Evolutionary conservation across 257 asterid species (phyloP).

Genomic region (Coffea canephora): DNA sequence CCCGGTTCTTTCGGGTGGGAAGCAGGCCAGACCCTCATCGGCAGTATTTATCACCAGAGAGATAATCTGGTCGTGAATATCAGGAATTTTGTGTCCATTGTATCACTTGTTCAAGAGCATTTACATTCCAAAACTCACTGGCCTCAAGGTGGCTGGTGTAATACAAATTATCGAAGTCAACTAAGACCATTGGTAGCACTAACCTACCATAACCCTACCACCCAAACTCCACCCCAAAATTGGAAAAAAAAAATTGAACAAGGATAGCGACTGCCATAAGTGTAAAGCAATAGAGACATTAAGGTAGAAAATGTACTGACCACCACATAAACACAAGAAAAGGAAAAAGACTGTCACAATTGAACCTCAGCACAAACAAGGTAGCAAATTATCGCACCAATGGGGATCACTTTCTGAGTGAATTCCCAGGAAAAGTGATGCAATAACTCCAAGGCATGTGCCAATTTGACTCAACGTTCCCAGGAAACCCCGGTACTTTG

Average conservation of each 20-base stretch:
- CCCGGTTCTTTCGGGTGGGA: too few species aligned
- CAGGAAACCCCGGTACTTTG: constrained; percentile 70
- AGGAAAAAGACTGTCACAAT: background rate
- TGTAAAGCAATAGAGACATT: background rate
- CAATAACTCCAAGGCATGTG: constrained; percentile 79
- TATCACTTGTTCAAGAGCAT: background rate
- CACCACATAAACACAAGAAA: background rate
- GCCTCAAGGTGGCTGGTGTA: background rate
- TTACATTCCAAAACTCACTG: background rate
- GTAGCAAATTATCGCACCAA: constrained; percentile 46
- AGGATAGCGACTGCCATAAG: background rate
- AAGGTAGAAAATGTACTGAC: background rate
- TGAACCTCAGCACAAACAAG: too few species aligned
- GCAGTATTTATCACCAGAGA: background rate
- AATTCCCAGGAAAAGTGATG: constrained; percentile 59
- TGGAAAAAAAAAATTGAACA: background rate
- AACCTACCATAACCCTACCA: background rate
- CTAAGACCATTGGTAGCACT: background rate
- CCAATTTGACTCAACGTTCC: constrained; percentile 86
- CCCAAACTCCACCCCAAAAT: background rate
- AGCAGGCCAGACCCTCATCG: background rate
- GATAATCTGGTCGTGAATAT: background rate
- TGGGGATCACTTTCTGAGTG: constrained; percentile 81
- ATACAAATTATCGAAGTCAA: background rate
- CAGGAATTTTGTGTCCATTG: background rate